Base-by-base conservation (phyloP, 805 yeast species). In the Peterozyma toletana region DNA sequence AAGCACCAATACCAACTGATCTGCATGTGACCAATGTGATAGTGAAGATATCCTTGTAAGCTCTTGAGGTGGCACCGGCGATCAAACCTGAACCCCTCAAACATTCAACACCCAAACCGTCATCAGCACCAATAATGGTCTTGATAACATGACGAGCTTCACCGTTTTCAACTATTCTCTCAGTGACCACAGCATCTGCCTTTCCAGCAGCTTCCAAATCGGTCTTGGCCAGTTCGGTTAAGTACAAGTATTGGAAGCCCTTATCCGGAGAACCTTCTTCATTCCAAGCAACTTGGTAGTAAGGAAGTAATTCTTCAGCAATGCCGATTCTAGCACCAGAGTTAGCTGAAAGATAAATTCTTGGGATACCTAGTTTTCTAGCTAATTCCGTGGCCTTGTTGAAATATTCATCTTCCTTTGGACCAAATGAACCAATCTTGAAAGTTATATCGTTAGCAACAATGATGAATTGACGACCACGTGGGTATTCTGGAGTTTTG, bases 1-100 rank as follows among this genome's bases (percentile, higher is more conserved):
- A 93, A 38, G 99, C 99, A 73, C 99, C 99, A 64, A 93, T 93
- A 83, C 99, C 99, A 58, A 93, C 99, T 42, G 98, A 90, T 76
- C 99, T 83, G 72, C 98, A 90, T n/a, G 99, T 93, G 44, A 93
- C 99, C 64, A 93, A 75, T n/a, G 99, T 91, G 47, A 90, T 80
- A 16, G 99, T 93, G 73, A 93, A 93, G 50, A 93, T 93, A 61
- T 93, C 99, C 64, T 86, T 86, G 78, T 93, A 93, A 16, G 99
- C 99, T 63, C 88, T 83, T 11, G 97, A 86, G 39, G 99, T 93
- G 29, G 96, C 96, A 67, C 99, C 99, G 17, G 99, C 99, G 69
- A 93, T 93, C 59, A 93, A 75, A 70, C 98, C 99, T 44, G 98
- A 91, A 35, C 99, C 99, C 68, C 83, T 82, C 67, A 93, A 80